Conservation (phyloP, 495 filamentous ascomycete species). For the Trichoderma gamsii region DNA sequence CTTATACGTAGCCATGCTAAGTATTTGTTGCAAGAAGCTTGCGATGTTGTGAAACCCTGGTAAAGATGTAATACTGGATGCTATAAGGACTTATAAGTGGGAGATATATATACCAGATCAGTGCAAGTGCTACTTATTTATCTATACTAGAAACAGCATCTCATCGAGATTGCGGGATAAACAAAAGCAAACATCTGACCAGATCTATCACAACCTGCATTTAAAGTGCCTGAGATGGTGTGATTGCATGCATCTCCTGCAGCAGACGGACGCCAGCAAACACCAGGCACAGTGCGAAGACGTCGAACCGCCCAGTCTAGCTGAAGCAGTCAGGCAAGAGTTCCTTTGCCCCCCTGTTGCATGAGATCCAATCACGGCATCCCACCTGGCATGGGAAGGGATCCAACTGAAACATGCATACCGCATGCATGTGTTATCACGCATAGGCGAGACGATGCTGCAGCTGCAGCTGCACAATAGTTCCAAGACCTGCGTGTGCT, state of each 20-base stretch:
- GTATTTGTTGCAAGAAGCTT: not conserved
- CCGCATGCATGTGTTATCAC: not conserved
- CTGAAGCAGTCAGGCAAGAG: not conserved
- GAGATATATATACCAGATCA: not conserved
- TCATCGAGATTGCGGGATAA: not conserved
- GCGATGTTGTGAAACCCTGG: not conserved
- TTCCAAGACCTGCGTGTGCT: not conserved
- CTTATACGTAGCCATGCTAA: not conserved
- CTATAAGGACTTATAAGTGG: not conserved
- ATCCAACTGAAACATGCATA: not conserved
- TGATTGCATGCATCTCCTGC: not conserved
- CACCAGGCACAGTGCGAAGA: not conserved
- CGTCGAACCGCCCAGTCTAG: not conserved
- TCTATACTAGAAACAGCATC: not conserved
- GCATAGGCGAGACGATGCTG: not conserved
- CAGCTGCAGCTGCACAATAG: not conserved
- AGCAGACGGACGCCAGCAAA: not conserved
- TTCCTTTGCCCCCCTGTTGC: not conserved
- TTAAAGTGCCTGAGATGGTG: not conserved
- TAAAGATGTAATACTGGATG: not conserved
- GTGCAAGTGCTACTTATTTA: not conserved
- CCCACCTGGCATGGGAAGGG: conserved; percentile 1
- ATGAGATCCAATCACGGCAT: conserved; percentile 2
- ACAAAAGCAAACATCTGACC: not conserved
- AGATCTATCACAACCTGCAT: not conserved